Evolutionary conservation across 331 rosid genomes (phyloP).

Genomic region (Pyrus hybrid): DNA sequence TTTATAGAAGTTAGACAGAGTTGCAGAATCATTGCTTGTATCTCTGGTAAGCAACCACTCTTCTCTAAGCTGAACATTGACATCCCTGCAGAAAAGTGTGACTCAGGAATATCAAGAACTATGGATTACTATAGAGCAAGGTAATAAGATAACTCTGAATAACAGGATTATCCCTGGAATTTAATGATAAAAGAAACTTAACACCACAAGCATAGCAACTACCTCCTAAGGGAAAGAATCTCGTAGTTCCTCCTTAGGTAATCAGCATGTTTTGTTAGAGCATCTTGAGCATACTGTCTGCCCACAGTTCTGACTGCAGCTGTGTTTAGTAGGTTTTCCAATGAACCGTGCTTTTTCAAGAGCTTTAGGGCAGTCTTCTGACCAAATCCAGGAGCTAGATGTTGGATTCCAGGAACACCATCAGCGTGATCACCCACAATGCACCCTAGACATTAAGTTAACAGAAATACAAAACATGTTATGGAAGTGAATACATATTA

Average conservation of each 20-base stretch:
- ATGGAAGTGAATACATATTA: background rate
- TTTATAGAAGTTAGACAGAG: constrained; percentile 47
- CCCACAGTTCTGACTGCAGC: constrained; percentile 90
- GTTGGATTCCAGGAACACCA: constrained; percentile 95
- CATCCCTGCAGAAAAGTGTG: constrained; percentile 47
- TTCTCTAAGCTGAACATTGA: constrained; percentile 53
- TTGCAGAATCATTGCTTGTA: constrained; percentile 36
- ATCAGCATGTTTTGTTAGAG: constrained; percentile 66
- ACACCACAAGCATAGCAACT: background rate
- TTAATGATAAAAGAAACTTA: background rate
- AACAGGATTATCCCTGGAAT: background rate
- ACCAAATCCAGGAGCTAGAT: constrained; percentile 80
- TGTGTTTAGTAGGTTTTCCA: constrained; percentile 60
- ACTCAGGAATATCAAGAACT: constrained; percentile 7
- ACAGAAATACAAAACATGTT: background rate
- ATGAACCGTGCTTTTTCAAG: constrained; percentile 71
- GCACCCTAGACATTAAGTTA: constrained; percentile 46
- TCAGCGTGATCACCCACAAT: constrained; percentile 81
- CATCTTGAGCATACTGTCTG: constrained; percentile 82
- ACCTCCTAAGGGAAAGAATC: constrained; percentile 82
- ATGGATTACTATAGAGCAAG: background rate
- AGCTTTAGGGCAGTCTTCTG: constrained; percentile 89
- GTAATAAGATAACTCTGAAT: background rate
- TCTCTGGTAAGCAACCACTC: constrained; percentile 79
- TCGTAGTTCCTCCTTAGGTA: constrained; percentile 64